Evolutionary conservation across 2,329 filamentous ascomycete genomes (phyloP).

Genomic region (Colletotrichum gloeosporioides): DNA sequence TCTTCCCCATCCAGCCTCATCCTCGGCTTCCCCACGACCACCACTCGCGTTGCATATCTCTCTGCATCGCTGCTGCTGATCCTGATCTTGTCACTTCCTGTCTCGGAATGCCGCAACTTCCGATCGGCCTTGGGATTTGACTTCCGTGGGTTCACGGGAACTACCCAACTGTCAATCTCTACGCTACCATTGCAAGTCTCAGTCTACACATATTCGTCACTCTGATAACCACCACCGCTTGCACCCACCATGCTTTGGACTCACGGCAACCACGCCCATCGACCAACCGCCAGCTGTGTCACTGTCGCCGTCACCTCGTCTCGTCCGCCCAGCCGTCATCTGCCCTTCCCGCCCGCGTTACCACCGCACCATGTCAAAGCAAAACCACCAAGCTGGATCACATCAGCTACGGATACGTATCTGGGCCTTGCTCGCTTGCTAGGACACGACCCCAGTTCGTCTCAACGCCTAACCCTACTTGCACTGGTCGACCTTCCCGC

Average conservation of each 20-base stretch:
- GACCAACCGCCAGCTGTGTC: neutral
- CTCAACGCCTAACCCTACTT: neutral
- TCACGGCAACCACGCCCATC: neutral
- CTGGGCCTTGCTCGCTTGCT: neutral
- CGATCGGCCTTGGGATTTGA: neutral
- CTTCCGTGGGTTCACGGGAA: neutral
- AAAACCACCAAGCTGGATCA: constrained; percentile 9
- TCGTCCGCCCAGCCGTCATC: constrained; percentile 3
- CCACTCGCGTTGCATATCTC: neutral
- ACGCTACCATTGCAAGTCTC: neutral
- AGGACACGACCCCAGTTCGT: neutral
- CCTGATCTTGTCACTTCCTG: neutral
- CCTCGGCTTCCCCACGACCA: constrained; percentile 3
- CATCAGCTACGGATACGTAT: neutral
- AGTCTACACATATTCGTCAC: neutral
- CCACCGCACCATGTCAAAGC: constrained; percentile 2
- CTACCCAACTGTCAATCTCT: neutral
- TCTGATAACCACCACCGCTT: neutral
- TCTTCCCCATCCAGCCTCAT: constrained; percentile 5
- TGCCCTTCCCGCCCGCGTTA: neutral
- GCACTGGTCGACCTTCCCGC: neutral
- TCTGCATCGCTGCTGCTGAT: neutral
- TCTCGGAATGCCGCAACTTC: constrained; percentile 9
- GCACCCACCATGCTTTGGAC: neutral
- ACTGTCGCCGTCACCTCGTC: neutral